Conservation (phyloP, 2,329 filamentous ascomycete species). For the Xylariaceae sp. region DNA sequence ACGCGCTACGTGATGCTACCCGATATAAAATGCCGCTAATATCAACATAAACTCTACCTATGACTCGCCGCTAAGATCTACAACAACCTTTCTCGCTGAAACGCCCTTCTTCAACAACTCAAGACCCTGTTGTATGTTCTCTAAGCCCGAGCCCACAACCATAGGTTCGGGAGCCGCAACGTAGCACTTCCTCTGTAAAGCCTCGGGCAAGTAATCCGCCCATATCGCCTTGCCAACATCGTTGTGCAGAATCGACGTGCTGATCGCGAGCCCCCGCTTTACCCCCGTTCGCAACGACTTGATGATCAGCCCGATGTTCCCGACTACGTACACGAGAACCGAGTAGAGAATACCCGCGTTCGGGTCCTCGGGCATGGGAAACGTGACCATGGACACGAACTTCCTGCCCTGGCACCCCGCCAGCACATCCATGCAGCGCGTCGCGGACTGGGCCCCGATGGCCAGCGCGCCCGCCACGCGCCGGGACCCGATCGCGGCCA, state of each 20-base stretch:
- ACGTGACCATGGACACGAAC: neutral
- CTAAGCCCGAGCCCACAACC: conserved; percentile 37
- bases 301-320: conserved; percentile 16
- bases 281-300: conserved; percentile 9
- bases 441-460: neutral
- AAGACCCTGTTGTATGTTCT: conserved; percentile 36
- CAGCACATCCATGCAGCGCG: neutral
- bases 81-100: conserved; percentile 38
- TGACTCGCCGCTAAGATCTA: conserved; percentile 7
- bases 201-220: conserved; percentile 33
- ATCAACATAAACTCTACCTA: no score
- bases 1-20: no score
- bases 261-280: no score
- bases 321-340: neutral
- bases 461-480: conserved; percentile 7
- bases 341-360: neutral
- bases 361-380: neutral
- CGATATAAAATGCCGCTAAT: no score
- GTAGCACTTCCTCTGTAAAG: conserved; percentile 32
- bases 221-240: conserved; percentile 27
- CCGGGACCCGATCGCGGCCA: conserved; percentile 1
- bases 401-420: no score
- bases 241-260: no score
- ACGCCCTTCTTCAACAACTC: conserved; percentile 34
- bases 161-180: conserved; percentile 33